Percentiles rank a stretch among this genome's conserved stretches.
These are phyloP conservation scores for Ustilago crameri DNA, from an alignment of 1,284 basidiomycete genomes.

Conservation along the genomic window DNA sequence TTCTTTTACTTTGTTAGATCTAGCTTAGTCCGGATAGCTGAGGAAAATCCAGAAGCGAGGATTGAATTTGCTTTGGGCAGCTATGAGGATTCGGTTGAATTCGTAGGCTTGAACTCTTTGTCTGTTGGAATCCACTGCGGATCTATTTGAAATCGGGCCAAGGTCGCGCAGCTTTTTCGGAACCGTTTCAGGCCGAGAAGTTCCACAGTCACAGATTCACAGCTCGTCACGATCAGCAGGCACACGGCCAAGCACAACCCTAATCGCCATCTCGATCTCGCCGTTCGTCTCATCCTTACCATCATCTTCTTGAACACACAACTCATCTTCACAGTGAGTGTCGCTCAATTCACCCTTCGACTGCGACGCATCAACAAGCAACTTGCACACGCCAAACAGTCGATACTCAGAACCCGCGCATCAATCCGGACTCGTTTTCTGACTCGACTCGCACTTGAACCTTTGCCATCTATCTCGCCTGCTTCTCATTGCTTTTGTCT, in stretches of 20 bases:
- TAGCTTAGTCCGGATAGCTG: no score
- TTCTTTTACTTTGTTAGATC: no score
- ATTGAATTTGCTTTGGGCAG: no score
- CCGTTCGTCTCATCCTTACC: slow-evolving; percentile 9
- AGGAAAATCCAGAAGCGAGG: no score
- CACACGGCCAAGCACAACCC: slow-evolving; percentile 1
- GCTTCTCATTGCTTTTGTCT: not conserved
- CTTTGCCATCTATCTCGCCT: not conserved
- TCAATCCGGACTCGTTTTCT: slow-evolving; percentile 4
- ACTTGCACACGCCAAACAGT: not conserved
- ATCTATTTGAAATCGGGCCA: not conserved
- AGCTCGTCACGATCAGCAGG: slow-evolving; percentile 19
- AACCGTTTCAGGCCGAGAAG: slow-evolving; percentile 11
- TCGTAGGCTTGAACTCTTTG: not conserved
- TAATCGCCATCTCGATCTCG: not conserved
- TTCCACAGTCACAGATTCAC: not conserved
- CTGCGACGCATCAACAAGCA: not conserved
- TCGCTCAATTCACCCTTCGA: not conserved
- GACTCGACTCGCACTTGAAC: slow-evolving; percentile 7
- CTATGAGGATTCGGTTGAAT: not conserved
- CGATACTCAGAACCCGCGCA: not conserved
- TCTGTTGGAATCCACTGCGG: not conserved
- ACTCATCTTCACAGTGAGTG: slow-evolving; percentile 29
- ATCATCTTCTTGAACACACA: slow-evolving; percentile 20
- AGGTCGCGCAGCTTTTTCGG: not conserved